phyloP scores from a whole-genome alignment of 2,329 filamentous ascomycete genomes.

The Colletotrichum orchidophilum region DNA sequence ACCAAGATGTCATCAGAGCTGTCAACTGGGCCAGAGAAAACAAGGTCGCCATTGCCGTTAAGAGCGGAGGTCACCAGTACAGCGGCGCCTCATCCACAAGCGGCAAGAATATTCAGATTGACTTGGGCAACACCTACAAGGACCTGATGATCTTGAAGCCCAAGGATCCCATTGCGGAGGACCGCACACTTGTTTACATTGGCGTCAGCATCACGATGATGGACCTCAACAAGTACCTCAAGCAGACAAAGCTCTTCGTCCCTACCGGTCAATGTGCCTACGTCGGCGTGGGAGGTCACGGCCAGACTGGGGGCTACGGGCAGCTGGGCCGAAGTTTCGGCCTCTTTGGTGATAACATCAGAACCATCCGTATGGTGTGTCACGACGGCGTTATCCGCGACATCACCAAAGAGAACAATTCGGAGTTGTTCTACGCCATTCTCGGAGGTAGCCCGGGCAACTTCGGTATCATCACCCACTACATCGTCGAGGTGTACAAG shows the following conservation, averaged over 20 bases:
- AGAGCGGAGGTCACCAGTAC: conserved; percentile 60
- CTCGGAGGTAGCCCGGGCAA: conserved; percentile 67
- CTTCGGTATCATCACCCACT: conserved; percentile 64
- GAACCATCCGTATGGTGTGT: conserved; percentile 58
- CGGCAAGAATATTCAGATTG: conserved; percentile 55
- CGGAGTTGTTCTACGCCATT: conserved; percentile 68
- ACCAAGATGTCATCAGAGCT: conserved; percentile 51
- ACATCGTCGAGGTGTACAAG: conserved; percentile 56
- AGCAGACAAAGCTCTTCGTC: conserved; percentile 52
- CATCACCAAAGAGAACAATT: conserved; percentile 57
- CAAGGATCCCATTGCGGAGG: conserved; percentile 44
- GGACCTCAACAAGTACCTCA: conserved; percentile 54
- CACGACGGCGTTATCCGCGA: conserved; percentile 55
- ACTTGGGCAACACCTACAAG: conserved; percentile 51
- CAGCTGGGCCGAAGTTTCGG: conserved; percentile 60
- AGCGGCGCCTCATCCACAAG: conserved; percentile 58
- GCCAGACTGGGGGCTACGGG: conserved; percentile 58
- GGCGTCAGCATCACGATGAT: conserved; percentile 53
- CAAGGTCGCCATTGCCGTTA: conserved; percentile 54
- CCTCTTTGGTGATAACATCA: conserved; percentile 62
- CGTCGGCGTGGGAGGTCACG: conserved; percentile 57
- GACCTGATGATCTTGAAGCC: conserved; percentile 41
- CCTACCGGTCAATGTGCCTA: conserved; percentile 56
- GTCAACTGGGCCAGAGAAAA: conserved; percentile 52
- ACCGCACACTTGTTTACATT: conserved; percentile 46